Evolutionary conservation across 306 rosid genomes (phyloP).

Genomic region (Nissolia schottii): DNA sequence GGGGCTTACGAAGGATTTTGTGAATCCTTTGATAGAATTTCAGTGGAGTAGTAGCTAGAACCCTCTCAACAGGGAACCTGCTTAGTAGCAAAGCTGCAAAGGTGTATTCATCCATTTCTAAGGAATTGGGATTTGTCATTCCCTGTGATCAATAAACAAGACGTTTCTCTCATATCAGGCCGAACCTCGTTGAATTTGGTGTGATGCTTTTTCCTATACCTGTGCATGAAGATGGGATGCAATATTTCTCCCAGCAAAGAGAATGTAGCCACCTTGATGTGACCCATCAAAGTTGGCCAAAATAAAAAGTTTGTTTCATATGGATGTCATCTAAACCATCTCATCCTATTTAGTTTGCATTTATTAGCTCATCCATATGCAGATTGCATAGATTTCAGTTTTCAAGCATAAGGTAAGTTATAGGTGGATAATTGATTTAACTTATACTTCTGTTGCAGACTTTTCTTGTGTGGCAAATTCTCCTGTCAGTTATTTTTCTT

Average conservation of each 20-base stretch:
- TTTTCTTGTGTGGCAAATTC: conserved; percentile 95
- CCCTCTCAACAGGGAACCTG: no score
- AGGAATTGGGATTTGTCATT: no score
- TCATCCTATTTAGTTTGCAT: background rate
- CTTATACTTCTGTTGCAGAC: conserved; percentile 49
- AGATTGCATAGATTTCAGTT: background rate
- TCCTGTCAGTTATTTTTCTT: conserved; percentile 68
- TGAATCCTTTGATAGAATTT: no score
- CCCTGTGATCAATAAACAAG: no score
- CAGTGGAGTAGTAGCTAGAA: no score
- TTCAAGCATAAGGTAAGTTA: background rate
- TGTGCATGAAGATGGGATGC: background rate
- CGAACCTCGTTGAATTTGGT: background rate
- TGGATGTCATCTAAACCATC: background rate
- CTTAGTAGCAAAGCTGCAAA: no score
- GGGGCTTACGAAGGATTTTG: no score
- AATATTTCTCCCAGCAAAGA: background rate
- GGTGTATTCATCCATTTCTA: no score
- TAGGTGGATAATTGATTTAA: conserved; percentile 18
- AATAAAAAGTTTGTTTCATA: background rate
- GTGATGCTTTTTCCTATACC: background rate
- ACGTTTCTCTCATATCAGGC: no score
- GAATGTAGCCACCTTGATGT: background rate
- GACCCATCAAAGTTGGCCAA: background rate
- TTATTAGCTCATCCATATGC: background rate